Conservation (phyloP, 176 grass and related monocot genomes). For the Metroxylon sagu region DNA sequence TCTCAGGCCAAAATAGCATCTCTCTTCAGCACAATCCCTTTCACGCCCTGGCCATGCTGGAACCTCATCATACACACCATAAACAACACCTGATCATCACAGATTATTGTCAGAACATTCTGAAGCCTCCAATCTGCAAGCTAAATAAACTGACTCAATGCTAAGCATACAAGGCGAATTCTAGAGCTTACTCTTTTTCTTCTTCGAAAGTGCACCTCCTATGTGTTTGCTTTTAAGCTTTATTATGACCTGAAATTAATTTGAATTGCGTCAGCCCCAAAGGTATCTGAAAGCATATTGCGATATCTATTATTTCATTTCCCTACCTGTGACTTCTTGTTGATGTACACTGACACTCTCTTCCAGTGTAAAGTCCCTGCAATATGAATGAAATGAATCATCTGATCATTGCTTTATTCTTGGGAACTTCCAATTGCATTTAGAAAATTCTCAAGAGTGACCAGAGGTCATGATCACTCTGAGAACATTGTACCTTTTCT, state of each 20-base stretch:
- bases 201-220: conserved; percentile 53
- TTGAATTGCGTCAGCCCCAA: too few relatives aligned
- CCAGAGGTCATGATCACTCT: background rate
- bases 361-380: conserved; percentile 32
- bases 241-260: conserved; percentile 4
- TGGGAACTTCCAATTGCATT: too few relatives aligned
- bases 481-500: conserved; percentile 15
- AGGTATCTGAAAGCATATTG: too few relatives aligned
- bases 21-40: conserved; percentile 1
- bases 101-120: too few relatives aligned
- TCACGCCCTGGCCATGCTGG: conserved; percentile 31
- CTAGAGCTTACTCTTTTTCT: conserved; percentile 28
- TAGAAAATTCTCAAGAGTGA: too few relatives aligned
- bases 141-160: background rate
- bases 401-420: too few relatives aligned
- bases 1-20: conserved; percentile 30
- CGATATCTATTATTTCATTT: too few relatives aligned
- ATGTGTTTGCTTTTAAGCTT: conserved; percentile 59
- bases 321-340: conserved; percentile 40
- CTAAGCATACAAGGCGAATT: background rate
- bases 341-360: conserved; percentile 35
- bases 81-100: conserved; percentile 24
- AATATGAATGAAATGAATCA: too few relatives aligned
- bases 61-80: conserved; percentile 39
- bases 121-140: too few relatives aligned